Percentiles rank a stretch among this genome's conserved stretches.
Conservation (phyloP, 139 green algal genomes). For the Chlamydomonas eustigma region DNA sequence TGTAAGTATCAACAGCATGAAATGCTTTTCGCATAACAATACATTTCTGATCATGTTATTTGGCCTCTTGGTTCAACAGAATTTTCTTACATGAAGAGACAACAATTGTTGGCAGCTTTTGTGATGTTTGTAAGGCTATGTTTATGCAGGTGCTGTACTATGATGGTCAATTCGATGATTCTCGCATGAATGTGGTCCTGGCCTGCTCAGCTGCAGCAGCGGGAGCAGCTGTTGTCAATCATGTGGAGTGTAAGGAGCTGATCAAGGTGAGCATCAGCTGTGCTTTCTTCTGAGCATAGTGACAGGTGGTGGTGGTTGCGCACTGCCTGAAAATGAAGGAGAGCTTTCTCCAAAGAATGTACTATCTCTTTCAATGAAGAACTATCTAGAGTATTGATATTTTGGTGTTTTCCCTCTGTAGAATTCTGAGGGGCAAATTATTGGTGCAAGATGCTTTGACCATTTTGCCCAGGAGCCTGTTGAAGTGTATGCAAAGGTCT, state of each 20-base stretch:
- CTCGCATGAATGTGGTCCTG: conserved; percentile 80
- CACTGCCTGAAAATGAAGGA: too few species aligned
- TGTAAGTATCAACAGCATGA: conserved; percentile 48
- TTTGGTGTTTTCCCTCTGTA: conserved; percentile 27
- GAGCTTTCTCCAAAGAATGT: too few species aligned
- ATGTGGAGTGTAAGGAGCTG: conserved; percentile 64
- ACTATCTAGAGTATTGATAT: too few species aligned
- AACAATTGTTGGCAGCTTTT: too few species aligned
- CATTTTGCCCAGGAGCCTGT: conserved; percentile 31
- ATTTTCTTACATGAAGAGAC: too few species aligned
- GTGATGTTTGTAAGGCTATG: not conserved
- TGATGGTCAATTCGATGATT: conserved; percentile 86
- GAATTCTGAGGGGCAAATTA: conserved; percentile 61
- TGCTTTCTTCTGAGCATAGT: too few species aligned
- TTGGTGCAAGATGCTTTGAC: conserved; percentile 71
- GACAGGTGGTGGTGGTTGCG: not conserved
- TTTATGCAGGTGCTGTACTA: conserved; percentile 10
- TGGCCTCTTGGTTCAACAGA: too few species aligned
- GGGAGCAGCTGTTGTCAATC: conserved; percentile 83
- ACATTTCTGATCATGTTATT: not conserved
- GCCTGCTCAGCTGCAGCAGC: conserved; percentile 82
- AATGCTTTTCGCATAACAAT: not conserved
- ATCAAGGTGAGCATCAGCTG: conserved; percentile 60
- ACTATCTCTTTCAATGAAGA: too few species aligned
- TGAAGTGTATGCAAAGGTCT: conserved; percentile 59